These are phyloP conservation scores for Magnaporthiopsis rhizophila DNA, from an alignment of 2,329 filamentous ascomycete genomes.

Conservation along the genomic window DNA sequence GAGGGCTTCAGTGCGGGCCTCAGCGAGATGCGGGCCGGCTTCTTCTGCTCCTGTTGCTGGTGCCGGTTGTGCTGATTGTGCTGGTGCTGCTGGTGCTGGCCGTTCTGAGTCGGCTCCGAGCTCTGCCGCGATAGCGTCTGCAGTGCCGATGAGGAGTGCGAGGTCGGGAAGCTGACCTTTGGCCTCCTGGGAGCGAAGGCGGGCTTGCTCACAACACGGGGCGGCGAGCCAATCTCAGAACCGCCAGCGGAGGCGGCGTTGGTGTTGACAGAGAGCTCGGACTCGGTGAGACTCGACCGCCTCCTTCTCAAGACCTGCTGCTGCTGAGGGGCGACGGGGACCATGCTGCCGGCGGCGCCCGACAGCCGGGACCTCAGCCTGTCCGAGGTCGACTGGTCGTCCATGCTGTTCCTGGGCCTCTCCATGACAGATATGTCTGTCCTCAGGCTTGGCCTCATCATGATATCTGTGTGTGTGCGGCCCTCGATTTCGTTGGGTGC, in stretches of 20 bases:
- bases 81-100: not conserved
- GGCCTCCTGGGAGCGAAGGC: constrained; percentile 1
- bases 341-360: not conserved
- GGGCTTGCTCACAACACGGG: constrained; percentile 2
- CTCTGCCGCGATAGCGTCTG: not conserved
- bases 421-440: not conserved
- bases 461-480: not conserved
- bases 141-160: not conserved
- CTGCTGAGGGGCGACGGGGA: not conserved
- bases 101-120: not conserved
- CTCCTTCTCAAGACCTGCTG: not conserved
- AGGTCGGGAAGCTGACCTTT: not conserved
- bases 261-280: constrained; percentile 8
- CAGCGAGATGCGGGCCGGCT: constrained; percentile 1
- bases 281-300: not conserved
- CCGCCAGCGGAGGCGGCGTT: constrained; percentile 10
- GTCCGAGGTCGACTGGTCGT: constrained; percentile 3
- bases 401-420: not conserved
- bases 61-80: not conserved
- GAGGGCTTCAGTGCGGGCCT: constrained; percentile 3
- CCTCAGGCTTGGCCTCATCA: not conserved
- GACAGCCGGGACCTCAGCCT: constrained; percentile 3
- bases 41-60: not conserved
- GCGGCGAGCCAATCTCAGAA: not conserved
- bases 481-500: not conserved